These are phyloP conservation scores for Cylindricascospora bacillispora DNA, from an alignment of 1,139 yeast species.

Conservation along the genomic window DNA sequence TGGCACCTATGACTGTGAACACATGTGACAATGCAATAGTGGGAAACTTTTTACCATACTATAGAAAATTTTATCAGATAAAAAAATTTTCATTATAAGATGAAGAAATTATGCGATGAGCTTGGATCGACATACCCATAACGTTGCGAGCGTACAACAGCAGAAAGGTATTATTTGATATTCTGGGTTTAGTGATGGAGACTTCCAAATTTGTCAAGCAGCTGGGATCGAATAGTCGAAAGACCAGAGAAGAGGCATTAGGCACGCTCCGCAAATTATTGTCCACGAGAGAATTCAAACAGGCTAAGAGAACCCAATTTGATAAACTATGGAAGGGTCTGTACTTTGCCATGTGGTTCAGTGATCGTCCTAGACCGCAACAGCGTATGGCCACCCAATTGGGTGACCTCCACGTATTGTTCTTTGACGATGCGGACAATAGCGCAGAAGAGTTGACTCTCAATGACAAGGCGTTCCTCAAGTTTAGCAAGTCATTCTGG, in stretches of 20 bases:
- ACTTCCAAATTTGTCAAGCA: constrained; percentile 54
- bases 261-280: constrained; percentile 53
- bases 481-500: constrained; percentile 74
- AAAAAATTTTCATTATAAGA: too few relatives aligned
- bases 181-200: constrained; percentile 15
- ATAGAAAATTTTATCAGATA: too few relatives aligned
- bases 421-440: constrained; percentile 13
- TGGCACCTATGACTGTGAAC: too few relatives aligned
- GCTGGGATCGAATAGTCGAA: constrained; percentile 54
- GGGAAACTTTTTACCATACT: too few relatives aligned
- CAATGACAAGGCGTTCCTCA: constrained; percentile 25
- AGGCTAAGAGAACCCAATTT: constrained; percentile 41
- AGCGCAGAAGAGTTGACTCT: constrained; percentile 23
- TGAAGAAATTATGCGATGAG: too few relatives aligned
- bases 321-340: constrained; percentile 91
- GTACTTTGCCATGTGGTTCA: constrained; percentile 89
- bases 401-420: constrained; percentile 41
- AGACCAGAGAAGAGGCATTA: constrained; percentile 56
- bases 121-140: too few relatives aligned
- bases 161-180: not conserved
- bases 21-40: too few relatives aligned
- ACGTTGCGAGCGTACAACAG: too few relatives aligned
- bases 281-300: constrained; percentile 27
- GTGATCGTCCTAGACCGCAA: constrained; percentile 88
- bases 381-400: constrained; percentile 67